These are phyloP conservation scores for Leavenworthia alabamica DNA, from an alignment of 345 rosid genomes.

Conservation along the genomic window DNA sequence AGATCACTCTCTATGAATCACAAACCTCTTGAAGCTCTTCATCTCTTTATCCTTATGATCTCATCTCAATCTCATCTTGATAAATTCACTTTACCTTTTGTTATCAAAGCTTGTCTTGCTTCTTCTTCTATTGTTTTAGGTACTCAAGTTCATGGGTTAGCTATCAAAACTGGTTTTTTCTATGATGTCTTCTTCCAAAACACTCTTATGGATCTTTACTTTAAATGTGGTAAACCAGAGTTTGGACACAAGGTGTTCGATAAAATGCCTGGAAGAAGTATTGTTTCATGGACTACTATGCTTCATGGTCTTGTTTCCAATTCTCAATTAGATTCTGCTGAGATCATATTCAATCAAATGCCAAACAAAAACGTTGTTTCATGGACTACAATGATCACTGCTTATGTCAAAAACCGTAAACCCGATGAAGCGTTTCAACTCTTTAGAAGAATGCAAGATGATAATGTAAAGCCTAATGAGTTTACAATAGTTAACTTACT, in stretches of 20 bases:
- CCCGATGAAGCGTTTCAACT: conserved; percentile 55
- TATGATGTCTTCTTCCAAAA: conserved; percentile 49
- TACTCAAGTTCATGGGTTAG: conserved; percentile 52
- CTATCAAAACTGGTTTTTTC: conserved; percentile 49
- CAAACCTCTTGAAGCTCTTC: conserved; percentile 44
- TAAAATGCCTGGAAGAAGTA: conserved; percentile 41
- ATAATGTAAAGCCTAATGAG: conserved; percentile 55
- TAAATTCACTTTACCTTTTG: conserved; percentile 72
- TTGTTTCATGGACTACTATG: conserved; percentile 72
- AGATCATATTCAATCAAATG: conserved; percentile 43
- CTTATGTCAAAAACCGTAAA: conserved; percentile 40
- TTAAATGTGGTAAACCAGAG: conserved; percentile 40
- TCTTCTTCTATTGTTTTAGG: conserved; percentile 34
- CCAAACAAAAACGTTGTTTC: conserved; percentile 58
- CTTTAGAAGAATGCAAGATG: conserved; percentile 48
- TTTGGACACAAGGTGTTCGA: conserved; percentile 50
- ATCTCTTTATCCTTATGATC: conserved; percentile 52
- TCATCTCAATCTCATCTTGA: conserved; percentile 41
- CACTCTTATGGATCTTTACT: conserved; percentile 58
- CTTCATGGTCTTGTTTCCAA: conserved; percentile 52
- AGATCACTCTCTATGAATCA: conserved; percentile 40
- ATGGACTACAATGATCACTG: conserved; percentile 68
- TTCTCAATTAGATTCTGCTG: conserved; percentile 45
- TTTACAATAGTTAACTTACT: conserved; percentile 53
- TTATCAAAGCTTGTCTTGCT: conserved; percentile 51